These are phyloP conservation scores for Diatrype stigma DNA, from an alignment of 2,329 filamentous ascomycete genomes.

Conservation along the genomic window DNA sequence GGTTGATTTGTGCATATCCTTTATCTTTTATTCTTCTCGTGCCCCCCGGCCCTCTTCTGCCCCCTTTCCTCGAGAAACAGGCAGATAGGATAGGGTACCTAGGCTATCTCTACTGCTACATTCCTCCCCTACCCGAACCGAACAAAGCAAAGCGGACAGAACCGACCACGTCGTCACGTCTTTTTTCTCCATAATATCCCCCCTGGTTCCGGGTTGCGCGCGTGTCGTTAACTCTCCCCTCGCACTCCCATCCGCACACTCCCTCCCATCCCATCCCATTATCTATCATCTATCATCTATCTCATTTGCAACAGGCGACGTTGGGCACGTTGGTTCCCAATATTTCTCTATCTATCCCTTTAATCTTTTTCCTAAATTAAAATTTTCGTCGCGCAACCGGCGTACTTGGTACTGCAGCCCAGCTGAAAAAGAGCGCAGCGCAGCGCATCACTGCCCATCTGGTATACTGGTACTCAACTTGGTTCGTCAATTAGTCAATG, in stretches of 20 bases:
- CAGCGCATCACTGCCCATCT: too few relatives aligned
- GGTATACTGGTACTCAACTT: too few relatives aligned
- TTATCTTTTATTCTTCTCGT: too few relatives aligned
- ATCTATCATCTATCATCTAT: neutral
- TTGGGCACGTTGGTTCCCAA: neutral
- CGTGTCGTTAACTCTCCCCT: neutral
- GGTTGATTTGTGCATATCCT: too few relatives aligned
- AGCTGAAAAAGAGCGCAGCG: neutral
- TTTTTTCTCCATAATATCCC: neutral
- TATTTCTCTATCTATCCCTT: too few relatives aligned
- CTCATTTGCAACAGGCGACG: neutral
- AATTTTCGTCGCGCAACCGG: neutral
- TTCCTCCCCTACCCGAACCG: neutral
- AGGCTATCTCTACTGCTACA: too few relatives aligned
- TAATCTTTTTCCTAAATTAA: neutral
- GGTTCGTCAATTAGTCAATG: neutral
- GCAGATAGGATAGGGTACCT: too few relatives aligned
- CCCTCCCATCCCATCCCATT: neutral
- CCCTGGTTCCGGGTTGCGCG: neutral
- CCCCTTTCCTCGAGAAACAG: too few relatives aligned
- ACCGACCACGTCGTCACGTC: neutral
- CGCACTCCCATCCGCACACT: neutral
- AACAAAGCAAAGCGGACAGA: neutral
- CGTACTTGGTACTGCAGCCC: neutral
- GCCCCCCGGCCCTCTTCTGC: too few relatives aligned